phyloP scores from a whole-genome alignment of 2,329 filamentous ascomycete species.

The Pseudovirgaria hyperparasitica region DNA sequence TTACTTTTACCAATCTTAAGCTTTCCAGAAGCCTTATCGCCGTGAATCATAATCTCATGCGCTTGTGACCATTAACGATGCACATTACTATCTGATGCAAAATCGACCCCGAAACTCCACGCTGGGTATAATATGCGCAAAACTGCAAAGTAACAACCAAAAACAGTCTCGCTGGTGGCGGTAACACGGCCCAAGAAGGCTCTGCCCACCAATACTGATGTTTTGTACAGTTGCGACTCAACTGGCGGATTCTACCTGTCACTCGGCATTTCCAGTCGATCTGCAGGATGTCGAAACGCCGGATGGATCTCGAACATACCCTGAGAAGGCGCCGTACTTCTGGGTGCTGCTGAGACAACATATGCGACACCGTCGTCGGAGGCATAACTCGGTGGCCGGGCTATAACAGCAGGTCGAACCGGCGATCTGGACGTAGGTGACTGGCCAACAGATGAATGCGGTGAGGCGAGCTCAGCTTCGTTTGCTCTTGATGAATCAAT shows the following conservation, averaged over 20 bases:
- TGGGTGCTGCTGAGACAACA: slow-evolving; percentile 50
- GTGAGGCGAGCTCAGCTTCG: too few relatives aligned
- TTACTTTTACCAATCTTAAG: too few relatives aligned
- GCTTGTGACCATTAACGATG: too few relatives aligned
- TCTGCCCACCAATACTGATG: background rate
- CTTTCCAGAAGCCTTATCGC: too few relatives aligned
- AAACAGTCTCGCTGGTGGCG: background rate
- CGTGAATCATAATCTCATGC: too few relatives aligned
- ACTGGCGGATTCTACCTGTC: background rate
- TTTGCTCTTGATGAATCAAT: too few relatives aligned
- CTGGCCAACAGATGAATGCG: too few relatives aligned
- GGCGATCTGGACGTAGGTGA: too few relatives aligned
- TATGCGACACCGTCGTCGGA: slow-evolving; percentile 66
- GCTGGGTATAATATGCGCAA: background rate
- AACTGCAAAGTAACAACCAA: background rate
- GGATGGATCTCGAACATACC: slow-evolving; percentile 23
- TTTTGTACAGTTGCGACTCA: background rate
- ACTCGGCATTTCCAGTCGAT: slow-evolving; percentile 13
- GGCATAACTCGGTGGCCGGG: slow-evolving; percentile 60
- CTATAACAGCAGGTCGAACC: too few relatives aligned
- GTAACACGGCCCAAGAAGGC: background rate
- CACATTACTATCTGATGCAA: too few relatives aligned
- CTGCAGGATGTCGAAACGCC: slow-evolving; percentile 15
- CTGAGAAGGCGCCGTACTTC: slow-evolving; percentile 11
- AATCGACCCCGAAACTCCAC: too few relatives aligned